These are phyloP conservation scores for Aureobasidium melanogenum DNA, from an alignment of 2,329 filamentous ascomycete genomes.

Conservation along the genomic window DNA sequence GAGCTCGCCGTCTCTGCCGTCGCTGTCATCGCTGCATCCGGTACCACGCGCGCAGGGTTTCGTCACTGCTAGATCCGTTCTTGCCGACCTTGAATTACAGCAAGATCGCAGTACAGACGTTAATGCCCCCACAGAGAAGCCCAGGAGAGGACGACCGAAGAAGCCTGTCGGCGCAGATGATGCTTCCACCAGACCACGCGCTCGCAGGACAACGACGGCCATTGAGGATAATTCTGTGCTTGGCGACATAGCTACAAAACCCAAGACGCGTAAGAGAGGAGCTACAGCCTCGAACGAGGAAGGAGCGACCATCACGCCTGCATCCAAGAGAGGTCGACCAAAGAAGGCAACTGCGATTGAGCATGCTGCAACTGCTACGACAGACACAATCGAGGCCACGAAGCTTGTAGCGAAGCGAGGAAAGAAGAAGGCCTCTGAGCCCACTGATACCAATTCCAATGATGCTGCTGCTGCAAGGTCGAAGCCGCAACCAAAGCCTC, in stretches of 20 bases:
- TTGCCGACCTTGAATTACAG: not conserved
- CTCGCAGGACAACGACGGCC: not conserved
- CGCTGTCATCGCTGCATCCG: not conserved
- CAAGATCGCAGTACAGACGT: not conserved
- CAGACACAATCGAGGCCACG: not conserved
- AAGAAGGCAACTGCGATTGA: not conserved
- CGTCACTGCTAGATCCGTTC: constrained; percentile 4
- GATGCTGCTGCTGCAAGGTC: not conserved
- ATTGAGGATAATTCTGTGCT: not conserved
- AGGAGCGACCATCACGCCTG: not conserved
- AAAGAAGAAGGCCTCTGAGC: not conserved
- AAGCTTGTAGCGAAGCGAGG: not conserved
- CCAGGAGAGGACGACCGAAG: not conserved
- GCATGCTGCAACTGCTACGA: not conserved
- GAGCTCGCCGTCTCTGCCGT: constrained; percentile 8
- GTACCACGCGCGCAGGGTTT: not conserved
- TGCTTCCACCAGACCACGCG: not conserved
- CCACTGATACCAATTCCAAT: not conserved
- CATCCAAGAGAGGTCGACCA: not conserved
- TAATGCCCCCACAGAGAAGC: not conserved
- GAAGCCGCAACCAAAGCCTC: not conserved
- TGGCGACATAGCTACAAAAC: not conserved
- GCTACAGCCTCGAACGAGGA: not conserved
- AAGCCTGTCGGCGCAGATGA: not conserved
- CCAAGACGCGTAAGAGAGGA: not conserved